A percentile compares a stretch with the other conserved stretches of the same genome.
Evolutionary conservation across 345 rosid genomes (phyloP).

Genomic region (Moricandia arvensis): DNA sequence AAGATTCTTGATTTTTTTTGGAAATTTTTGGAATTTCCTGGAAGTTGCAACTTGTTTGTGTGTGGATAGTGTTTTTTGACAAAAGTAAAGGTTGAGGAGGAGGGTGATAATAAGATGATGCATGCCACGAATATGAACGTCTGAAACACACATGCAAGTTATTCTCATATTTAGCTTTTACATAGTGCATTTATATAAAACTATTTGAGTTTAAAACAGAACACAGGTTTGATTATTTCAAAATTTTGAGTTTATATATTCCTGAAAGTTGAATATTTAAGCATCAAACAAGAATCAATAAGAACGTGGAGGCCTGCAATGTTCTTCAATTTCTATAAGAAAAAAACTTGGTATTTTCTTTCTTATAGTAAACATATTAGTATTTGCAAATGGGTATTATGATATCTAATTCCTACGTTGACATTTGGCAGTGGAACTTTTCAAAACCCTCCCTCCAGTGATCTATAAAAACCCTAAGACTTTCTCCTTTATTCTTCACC

Average conservation of each 20-base stretch:
- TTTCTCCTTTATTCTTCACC: not conserved
- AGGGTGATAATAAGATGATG: no score
- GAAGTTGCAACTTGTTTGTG: no score
- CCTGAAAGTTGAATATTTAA: not conserved
- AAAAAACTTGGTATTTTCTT: not conserved
- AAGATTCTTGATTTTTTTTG: no score
- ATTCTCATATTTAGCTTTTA: no score
- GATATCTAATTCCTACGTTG: not conserved
- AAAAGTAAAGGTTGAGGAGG: no score
- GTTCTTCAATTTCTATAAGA: not conserved
- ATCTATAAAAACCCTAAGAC: constrained; percentile 34
- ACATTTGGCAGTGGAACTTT: constrained; percentile 12
- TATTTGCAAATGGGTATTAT: not conserved
- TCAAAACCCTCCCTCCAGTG: constrained; percentile 2
- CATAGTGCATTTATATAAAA: no score
- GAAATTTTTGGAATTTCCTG: no score
- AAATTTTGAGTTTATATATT: not conserved
- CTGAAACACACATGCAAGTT: no score
- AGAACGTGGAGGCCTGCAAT: constrained; percentile 4
- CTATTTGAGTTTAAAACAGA: no score
- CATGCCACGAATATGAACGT: no score
- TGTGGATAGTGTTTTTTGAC: no score
- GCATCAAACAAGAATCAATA: not conserved
- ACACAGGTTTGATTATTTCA: not conserved
- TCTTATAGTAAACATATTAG: not conserved